Conservation (phyloP, 805 yeast genomes). For the Kockiozyma suomiensis region DNA sequence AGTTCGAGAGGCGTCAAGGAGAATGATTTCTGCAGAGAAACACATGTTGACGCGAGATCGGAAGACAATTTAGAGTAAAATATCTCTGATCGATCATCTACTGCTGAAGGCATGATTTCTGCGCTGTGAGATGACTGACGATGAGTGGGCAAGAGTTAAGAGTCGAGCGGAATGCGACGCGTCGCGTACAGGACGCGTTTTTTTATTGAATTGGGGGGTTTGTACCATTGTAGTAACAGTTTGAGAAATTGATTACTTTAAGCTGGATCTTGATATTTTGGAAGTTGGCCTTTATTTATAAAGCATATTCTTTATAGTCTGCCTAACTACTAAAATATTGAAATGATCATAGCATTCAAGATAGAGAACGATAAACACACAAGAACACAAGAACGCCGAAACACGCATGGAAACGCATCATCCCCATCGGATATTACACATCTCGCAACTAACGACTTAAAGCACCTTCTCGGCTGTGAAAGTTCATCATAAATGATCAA, state of each 20-base stretch:
- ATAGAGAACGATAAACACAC: too few species aligned
- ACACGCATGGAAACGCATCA: too few species aligned
- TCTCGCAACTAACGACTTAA: too few species aligned
- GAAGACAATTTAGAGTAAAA: slow-evolving; percentile 1
- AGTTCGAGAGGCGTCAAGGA: slow-evolving; percentile 19
- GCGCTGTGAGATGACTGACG: slow-evolving; percentile 1
- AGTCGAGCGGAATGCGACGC: not conserved
- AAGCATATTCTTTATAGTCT: too few species aligned
- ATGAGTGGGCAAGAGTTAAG: not conserved
- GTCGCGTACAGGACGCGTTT: slow-evolving; percentile 17
- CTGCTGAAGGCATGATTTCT: slow-evolving; percentile 3
- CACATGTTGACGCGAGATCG: not conserved
- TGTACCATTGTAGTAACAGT: not conserved
- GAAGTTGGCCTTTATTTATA: too few species aligned
- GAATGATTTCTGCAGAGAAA: slow-evolving; percentile 16
- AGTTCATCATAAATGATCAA: too few species aligned
- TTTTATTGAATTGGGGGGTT: slow-evolving; percentile 7
- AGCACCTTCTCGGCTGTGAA: too few species aligned
- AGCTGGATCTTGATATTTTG: too few species aligned
- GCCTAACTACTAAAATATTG: too few species aligned
- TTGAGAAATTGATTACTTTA: not conserved
- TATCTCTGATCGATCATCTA: not conserved
- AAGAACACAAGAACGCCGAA: too few species aligned
- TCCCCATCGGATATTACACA: too few species aligned
- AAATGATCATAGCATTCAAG: too few species aligned